Evolutionary conservation across 2,329 filamentous ascomycete genomes (phyloP).

Genomic region (Sclerotinia spermophila): DNA sequence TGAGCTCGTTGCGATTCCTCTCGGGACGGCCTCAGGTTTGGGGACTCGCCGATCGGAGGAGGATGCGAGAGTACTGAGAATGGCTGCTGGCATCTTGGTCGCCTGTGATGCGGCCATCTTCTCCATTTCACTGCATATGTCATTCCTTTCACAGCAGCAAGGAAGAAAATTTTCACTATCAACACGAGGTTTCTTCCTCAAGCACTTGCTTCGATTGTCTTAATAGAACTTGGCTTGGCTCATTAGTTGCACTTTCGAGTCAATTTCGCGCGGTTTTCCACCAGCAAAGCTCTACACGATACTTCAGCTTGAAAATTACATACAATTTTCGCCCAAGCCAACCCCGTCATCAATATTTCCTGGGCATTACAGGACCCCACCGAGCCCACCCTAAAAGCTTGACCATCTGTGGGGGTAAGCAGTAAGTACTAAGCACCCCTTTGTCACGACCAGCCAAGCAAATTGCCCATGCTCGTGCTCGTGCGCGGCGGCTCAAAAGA

Average conservation of each 20-base stretch:
- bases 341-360: neutral
- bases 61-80: neutral
- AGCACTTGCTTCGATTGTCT: neutral
- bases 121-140: constrained; percentile 14
- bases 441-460: neutral
- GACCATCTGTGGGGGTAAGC: neutral
- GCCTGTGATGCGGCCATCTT: neutral
- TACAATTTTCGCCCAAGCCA: neutral
- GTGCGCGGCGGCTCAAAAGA: constrained; percentile 13
- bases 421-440: neutral
- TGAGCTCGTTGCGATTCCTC: neutral
- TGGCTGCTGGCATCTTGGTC: neutral
- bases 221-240: neutral
- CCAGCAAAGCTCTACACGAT: neutral
- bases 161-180: neutral
- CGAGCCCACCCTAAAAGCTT: neutral
- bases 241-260: neutral
- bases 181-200: neutral
- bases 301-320: neutral
- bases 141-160: constrained; percentile 9
- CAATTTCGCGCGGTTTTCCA: neutral
- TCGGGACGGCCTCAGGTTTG: neutral
- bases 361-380: neutral
- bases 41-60: neutral
- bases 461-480: neutral